Percentiles rank a stretch among this genome's conserved stretches.
Conservation (phyloP, 352 stramenopile genomes). For the Ophiocytium majus region DNA sequence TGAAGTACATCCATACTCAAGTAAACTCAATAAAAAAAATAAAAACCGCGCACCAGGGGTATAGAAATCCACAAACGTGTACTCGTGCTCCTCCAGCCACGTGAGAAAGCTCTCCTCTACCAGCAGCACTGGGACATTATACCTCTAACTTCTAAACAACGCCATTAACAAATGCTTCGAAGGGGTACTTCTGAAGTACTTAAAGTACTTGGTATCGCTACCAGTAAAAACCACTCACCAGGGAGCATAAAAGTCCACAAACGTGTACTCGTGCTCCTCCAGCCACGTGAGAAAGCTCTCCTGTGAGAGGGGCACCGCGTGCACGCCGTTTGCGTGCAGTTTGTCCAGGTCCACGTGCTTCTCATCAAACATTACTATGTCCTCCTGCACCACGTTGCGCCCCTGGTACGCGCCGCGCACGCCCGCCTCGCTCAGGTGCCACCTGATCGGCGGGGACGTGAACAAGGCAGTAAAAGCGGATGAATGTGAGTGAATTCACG, state of each 20-base stretch:
- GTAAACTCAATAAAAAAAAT: background rate
- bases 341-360: conserved; percentile 61
- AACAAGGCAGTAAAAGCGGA: no score
- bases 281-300: conserved; percentile 83
- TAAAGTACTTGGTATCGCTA: no score
- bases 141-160: background rate
- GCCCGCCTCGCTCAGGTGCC: conserved; percentile 39
- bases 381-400: conserved; percentile 66
- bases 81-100: conserved; percentile 86
- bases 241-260: conserved; percentile 91
- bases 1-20: background rate
- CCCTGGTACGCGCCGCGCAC: conserved; percentile 63
- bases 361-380: conserved; percentile 66
- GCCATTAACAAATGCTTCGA: no score
- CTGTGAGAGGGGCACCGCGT: conserved; percentile 70
- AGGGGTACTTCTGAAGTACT: no score
- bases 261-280: conserved; percentile 86
- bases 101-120: conserved; percentile 80
- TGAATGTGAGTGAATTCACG: no score
- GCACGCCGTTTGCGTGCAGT: conserved; percentile 68
- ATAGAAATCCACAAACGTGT: conserved; percentile 93
- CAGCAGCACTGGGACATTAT: conserved; percentile 64
- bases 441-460: no score
- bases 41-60: background rate
- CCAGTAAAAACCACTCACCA: conserved; percentile 56